phyloP scores from a whole-genome alignment of 371 early-diverging fungal genomes.

The Mucor indicus region DNA sequence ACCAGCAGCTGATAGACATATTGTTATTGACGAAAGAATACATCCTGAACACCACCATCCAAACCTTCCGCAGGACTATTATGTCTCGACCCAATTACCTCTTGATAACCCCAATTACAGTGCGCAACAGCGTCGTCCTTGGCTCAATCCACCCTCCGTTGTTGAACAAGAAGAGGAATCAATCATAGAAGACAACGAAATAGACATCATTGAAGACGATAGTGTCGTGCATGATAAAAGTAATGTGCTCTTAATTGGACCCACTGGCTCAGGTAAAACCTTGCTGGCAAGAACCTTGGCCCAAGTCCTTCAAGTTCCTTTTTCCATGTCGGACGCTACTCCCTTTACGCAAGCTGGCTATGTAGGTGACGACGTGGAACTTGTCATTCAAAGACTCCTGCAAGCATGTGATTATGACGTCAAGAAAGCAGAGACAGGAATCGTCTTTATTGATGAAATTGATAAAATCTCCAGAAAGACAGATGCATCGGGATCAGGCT shows the following conservation, averaged over 20 bases:
- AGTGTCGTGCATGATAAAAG: constrained; percentile 77
- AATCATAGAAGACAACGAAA: constrained; percentile 9
- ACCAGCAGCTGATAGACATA: too few relatives aligned
- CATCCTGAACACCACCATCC: constrained; percentile 19
- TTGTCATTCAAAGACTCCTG: constrained; percentile 80
- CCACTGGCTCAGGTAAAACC: constrained; percentile 86
- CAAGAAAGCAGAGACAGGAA: constrained; percentile 80
- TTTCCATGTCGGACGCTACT: constrained; percentile 89
- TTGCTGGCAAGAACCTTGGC: constrained; percentile 84
- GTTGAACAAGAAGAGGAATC: constrained; percentile 1
- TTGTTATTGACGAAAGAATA: neutral
- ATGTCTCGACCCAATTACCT: too few relatives aligned
- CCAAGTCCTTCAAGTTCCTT: constrained; percentile 82
- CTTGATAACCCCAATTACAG: constrained; percentile 4
- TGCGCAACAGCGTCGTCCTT: constrained; percentile 15
- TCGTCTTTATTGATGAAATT: constrained; percentile 92
- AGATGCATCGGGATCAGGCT: constrained; percentile 67
- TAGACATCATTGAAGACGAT: constrained; percentile 3
- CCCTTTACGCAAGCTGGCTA: constrained; percentile 92
- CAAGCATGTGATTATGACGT: constrained; percentile 84
- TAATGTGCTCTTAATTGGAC: constrained; percentile 84
- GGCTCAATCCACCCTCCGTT: constrained; percentile 24
- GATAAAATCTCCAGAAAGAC: constrained; percentile 82
- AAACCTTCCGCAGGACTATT: constrained; percentile 14
- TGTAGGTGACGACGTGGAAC: constrained; percentile 92